Conservation (phyloP, 2,329 filamentous ascomycete genomes). For the Fusarium sp. region DNA sequence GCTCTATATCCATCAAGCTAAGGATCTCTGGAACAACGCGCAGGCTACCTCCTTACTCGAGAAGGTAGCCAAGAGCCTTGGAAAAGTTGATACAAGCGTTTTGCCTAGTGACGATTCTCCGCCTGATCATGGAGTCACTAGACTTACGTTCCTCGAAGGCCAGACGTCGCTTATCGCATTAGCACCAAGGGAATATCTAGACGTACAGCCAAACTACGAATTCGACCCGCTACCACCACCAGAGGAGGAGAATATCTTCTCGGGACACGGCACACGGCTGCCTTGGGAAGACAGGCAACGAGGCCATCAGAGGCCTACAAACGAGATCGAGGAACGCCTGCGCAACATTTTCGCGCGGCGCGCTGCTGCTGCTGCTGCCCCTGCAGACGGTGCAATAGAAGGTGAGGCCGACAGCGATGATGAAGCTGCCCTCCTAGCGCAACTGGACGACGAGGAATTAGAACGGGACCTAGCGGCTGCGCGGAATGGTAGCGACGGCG, state of each 20-base stretch:
- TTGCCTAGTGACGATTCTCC: constrained; percentile 57
- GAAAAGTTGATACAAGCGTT: constrained; percentile 56
- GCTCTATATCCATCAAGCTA: constrained; percentile 80
- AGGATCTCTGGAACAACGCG: constrained; percentile 87
- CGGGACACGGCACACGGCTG: constrained; percentile 39
- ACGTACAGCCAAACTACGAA: constrained; percentile 74
- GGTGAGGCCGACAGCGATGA: constrained; percentile 43
- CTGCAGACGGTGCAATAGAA: constrained; percentile 13
- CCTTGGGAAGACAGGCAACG: constrained; percentile 25
- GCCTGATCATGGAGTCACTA: constrained; percentile 67
- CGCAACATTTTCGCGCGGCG: constrained; percentile 47
- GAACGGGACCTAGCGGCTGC: constrained; percentile 49
- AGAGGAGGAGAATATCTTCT: constrained; percentile 60
- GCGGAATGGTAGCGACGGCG: constrained; percentile 44
- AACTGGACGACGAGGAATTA: constrained; percentile 51
- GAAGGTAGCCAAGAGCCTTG: constrained; percentile 72
- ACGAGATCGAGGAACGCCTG: constrained; percentile 48
- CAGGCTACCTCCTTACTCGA: constrained; percentile 76
- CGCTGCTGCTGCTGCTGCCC: constrained; percentile 28
- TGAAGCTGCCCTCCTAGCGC: constrained; percentile 45
- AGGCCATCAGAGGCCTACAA: constrained; percentile 4
- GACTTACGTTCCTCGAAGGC: constrained; percentile 84
- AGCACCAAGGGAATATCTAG: constrained; percentile 74
- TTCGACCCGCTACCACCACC: constrained; percentile 86
- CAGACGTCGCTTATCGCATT: constrained; percentile 76